Evolutionary conservation across 1,139 yeast species (phyloP).

Genomic region (Geotrichum klebahnii): DNA sequence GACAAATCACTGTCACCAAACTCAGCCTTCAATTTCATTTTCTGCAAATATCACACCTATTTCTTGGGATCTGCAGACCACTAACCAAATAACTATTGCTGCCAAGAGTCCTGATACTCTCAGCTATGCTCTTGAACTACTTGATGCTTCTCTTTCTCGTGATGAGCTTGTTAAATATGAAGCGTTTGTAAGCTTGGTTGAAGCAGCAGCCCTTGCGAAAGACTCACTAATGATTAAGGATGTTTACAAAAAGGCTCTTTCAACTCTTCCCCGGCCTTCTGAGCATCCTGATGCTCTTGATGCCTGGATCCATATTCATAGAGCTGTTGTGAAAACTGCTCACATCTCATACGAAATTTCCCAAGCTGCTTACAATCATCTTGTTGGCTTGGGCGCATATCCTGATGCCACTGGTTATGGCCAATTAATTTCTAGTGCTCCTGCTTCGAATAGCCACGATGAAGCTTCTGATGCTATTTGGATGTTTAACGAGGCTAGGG

Average conservation of each 20-base stretch:
- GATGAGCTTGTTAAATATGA: conserved; percentile 29
- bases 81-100: conserved; percentile 29
- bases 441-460: conserved; percentile 31
- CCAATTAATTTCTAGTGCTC: conserved; percentile 34
- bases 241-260: conserved; percentile 26
- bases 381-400: conserved; percentile 35
- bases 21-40: neutral
- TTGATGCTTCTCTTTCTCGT: conserved; percentile 26
- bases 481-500: conserved; percentile 40
- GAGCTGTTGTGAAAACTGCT: conserved; percentile 31
- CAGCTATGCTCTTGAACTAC: conserved; percentile 27
- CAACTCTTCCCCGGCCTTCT: conserved; percentile 32
- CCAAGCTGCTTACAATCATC: conserved; percentile 30
- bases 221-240: conserved; percentile 17
- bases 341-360: conserved; percentile 31
- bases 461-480: conserved; percentile 38
- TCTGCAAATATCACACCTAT: neutral
- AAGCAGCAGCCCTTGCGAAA: conserved; percentile 24
- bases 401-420: conserved; percentile 43
- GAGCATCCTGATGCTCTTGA: conserved; percentile 31
- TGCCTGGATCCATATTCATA: conserved; percentile 33
- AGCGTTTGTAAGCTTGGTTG: conserved; percentile 28
- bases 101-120: conserved; percentile 23
- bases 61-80: conserved; percentile 13
- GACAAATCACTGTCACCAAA: conserved; percentile 7